phyloP scores from a whole-genome alignment of 331 rosid species.

The Malus hybrid region DNA sequence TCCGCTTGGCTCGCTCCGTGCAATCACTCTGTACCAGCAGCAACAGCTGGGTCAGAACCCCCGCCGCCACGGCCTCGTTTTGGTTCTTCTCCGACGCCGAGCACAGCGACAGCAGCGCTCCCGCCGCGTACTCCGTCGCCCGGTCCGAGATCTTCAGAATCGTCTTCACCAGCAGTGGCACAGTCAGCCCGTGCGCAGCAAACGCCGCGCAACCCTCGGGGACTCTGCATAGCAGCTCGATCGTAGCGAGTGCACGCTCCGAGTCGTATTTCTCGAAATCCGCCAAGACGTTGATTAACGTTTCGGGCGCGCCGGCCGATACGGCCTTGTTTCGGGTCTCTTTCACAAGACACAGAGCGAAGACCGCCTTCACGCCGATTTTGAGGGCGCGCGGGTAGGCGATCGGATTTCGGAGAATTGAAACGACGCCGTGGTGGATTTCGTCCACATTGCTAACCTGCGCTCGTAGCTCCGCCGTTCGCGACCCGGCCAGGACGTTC shows the following conservation, averaged over 20 bases:
- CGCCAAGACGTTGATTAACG: conserved; percentile 53
- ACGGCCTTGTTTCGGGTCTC: conserved; percentile 71
- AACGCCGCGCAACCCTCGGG: conserved; percentile 60
- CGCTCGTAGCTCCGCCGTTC: conserved; percentile 57
- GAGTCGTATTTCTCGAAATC: conserved; percentile 85
- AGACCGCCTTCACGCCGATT: conserved; percentile 70
- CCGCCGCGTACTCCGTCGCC: conserved; percentile 86
- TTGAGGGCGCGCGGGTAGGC: conserved; percentile 60
- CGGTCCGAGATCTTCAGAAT: conserved; percentile 73
- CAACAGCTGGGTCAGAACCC: conserved; percentile 71
- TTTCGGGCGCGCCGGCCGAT: conserved; percentile 61
- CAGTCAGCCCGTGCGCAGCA: conserved; percentile 67
- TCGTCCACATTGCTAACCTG: conserved; percentile 52
- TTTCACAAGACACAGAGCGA: conserved; percentile 71
- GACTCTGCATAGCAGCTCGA: conserved; percentile 68
- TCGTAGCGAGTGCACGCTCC: conserved; percentile 76
- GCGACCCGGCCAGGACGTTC: conserved; percentile 54
- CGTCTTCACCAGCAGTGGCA: conserved; percentile 74
- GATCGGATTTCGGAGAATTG: conserved; percentile 41
- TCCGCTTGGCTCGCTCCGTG: conserved; percentile 85
- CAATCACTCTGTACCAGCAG: conserved; percentile 89
- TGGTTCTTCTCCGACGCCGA: conserved; percentile 51
- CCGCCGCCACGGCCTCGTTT: conserved; percentile 74
- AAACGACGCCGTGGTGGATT: conserved; percentile 66
- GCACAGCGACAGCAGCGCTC: conserved; percentile 73